Evolutionary conservation across 768 basidiomycete genomes (phyloP).

Genomic region (Psilocybe tampanensis): DNA sequence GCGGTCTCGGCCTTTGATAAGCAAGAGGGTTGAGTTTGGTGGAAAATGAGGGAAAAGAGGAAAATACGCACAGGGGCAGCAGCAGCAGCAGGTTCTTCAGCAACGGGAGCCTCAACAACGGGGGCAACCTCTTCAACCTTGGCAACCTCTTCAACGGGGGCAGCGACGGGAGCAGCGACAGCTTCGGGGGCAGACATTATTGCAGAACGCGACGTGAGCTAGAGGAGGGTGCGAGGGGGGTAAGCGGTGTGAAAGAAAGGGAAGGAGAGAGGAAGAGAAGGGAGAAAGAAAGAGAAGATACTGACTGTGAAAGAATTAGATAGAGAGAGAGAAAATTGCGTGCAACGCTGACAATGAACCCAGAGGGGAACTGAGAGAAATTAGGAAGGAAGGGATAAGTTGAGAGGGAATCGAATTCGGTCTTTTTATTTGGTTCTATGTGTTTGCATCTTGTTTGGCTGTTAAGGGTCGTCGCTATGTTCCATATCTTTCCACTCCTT

Average conservation of each 20-base stretch:
- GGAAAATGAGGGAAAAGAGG: not conserved
- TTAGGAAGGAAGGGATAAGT: constrained; percentile 63
- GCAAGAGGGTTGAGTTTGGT: not conserved
- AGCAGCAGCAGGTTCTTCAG: constrained; percentile 47
- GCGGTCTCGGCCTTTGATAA: constrained; percentile 24
- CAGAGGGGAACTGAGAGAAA: constrained; percentile 52
- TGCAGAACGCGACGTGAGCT: constrained; percentile 61
- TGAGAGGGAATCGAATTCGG: constrained; percentile 41
- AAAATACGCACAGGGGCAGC: constrained; percentile 28
- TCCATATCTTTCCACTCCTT: constrained; percentile 18
- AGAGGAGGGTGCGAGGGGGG: not conserved
- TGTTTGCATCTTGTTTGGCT: constrained; percentile 49
- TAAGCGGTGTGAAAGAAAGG: constrained; percentile 6
- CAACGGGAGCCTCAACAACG: constrained; percentile 42
- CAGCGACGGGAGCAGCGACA: constrained; percentile 43
- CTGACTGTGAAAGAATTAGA: constrained; percentile 54
- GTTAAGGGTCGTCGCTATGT: constrained; percentile 34
- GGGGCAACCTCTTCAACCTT: constrained; percentile 34
- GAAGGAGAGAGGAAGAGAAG: constrained; percentile 13
- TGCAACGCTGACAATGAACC: constrained; percentile 56
- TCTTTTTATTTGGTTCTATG: constrained; percentile 47
- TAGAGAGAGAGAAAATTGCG: constrained; percentile 48
- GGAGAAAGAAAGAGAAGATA: constrained; percentile 16
- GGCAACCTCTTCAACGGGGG: constrained; percentile 22
- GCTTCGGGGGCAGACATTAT: constrained; percentile 86